Conservation (phyloP, 2,329 filamentous ascomycete genomes). For the Fusarium incarnatum region DNA sequence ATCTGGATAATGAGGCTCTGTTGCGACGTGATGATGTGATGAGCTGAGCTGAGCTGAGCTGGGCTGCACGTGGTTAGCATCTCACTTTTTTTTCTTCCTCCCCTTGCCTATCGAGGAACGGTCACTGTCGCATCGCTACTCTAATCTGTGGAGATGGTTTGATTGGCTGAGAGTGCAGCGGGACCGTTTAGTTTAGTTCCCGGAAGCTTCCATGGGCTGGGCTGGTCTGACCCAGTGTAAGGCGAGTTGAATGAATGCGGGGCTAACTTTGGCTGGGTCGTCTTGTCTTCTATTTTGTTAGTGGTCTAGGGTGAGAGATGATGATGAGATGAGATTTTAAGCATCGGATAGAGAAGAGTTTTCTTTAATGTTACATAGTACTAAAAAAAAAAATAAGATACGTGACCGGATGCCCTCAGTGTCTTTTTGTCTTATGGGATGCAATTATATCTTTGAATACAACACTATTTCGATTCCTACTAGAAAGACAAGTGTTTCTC, state of each 20-base stretch:
- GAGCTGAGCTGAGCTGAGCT: background rate
- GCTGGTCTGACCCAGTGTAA: slow-evolving; percentile 15
- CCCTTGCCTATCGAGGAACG: slow-evolving; percentile 5
- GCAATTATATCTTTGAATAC: too few species aligned
- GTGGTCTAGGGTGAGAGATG: slow-evolving; percentile 22
- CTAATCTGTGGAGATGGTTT: slow-evolving; percentile 9
- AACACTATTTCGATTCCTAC: too few species aligned
- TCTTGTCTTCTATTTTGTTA: background rate
- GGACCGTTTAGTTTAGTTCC: slow-evolving; percentile 43
- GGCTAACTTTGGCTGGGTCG: slow-evolving; percentile 15
- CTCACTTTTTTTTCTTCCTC: slow-evolving; percentile 9
- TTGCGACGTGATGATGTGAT: slow-evolving; percentile 27
- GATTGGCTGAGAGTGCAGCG: slow-evolving; percentile 34
- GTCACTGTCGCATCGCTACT: slow-evolving; percentile 7
- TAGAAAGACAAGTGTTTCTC: too few species aligned
- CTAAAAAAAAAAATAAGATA: too few species aligned
- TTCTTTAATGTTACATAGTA: background rate
- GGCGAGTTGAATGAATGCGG: slow-evolving; percentile 40
- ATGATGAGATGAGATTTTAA: background rate
- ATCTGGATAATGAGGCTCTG: slow-evolving; percentile 6
- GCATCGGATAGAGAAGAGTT: background rate
- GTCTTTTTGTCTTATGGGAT: too few species aligned
- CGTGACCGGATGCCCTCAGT: too few species aligned
- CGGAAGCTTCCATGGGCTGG: slow-evolving; percentile 41
- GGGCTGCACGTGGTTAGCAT: slow-evolving; percentile 18